A percentile compares a stretch with the other conserved stretches of the same genome.
Evolutionary conservation across 164 flowering plant species (phyloP).

Genomic region (Hamamelis virginiana): DNA sequence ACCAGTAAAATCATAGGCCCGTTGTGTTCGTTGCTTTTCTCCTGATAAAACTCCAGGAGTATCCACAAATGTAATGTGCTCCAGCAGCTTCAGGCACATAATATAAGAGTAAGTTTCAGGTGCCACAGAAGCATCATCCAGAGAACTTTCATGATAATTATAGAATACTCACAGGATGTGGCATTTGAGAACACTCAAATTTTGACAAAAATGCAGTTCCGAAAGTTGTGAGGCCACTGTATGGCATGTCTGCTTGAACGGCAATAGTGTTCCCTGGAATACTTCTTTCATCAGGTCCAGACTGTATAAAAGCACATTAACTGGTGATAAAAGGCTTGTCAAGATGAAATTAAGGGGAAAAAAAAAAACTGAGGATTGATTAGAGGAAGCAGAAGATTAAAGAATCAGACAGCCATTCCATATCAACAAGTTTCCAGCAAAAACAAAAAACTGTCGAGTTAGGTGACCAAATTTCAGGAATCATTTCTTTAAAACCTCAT

Average conservation of each 20-base stretch:
- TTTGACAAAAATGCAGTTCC: conserved; percentile 96
- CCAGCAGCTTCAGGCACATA: conserved; percentile 61
- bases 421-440: background rate
- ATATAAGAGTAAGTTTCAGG: conserved; percentile 9
- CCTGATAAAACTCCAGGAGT: conserved; percentile 98
- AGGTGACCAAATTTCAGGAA: background rate
- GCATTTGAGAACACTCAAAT: conserved; percentile 98
- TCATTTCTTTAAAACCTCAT: background rate
- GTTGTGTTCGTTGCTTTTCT: conserved; percentile 94
- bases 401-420: background rate
- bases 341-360: background rate
- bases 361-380: background rate
- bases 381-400: background rate
- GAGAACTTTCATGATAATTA: background rate
- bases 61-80: conserved; percentile 92
- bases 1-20: conserved; percentile 96
- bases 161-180: conserved; percentile 74
- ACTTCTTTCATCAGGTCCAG: conserved; percentile 93
- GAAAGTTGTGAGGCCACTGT: conserved; percentile 83
- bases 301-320: conserved; percentile 36
- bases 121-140: conserved; percentile 1
- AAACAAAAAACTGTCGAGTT: background rate
- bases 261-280: conserved; percentile 95
- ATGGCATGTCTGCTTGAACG: conserved; percentile 99
- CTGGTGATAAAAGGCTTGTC: background rate